A percentile compares a stretch with the other conserved stretches of the same genome.
These are phyloP conservation scores for Cynanchum wilfordii DNA, from an alignment of 257 asterid genomes.

Conservation along the genomic window DNA sequence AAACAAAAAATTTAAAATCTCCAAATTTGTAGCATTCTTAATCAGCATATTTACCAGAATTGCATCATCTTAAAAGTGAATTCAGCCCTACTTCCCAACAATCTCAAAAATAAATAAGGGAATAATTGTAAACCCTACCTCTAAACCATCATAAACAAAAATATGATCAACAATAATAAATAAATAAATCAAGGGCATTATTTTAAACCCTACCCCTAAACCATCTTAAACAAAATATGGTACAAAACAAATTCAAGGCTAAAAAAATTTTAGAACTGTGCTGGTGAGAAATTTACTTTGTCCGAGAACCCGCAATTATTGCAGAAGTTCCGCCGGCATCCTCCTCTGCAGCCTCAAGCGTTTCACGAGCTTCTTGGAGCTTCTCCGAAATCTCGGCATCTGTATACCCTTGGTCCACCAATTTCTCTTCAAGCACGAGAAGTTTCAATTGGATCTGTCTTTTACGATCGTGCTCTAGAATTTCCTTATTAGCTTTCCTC, in stretches of 20 bases:
- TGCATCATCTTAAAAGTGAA: not conserved
- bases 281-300: slow-evolving; percentile 8
- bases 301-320: slow-evolving; percentile 14
- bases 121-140: no score
- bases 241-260: not conserved
- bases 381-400: slow-evolving; percentile 68
- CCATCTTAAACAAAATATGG: no score
- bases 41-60: not conserved
- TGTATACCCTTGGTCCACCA: slow-evolving; percentile 68
- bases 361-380: slow-evolving; percentile 54
- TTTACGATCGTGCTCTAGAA: slow-evolving; percentile 91
- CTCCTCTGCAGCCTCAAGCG: slow-evolving; percentile 51
- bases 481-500: slow-evolving; percentile 59
- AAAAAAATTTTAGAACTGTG: not conserved
- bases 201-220: no score
- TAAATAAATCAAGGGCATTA: no score
- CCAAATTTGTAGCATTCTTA: not conserved
- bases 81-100: no score
- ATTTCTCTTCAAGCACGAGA: slow-evolving; percentile 64
- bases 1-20: not conserved
- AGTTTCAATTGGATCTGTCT: slow-evolving; percentile 83
- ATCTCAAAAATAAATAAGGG: no score
- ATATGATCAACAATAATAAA: no score
- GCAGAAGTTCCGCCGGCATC: slow-evolving; percentile 43
- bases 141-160: not conserved